phyloP scores from a whole-genome alignment of 495 filamentous ascomycete genomes.

The Penicillium nucicola region DNA sequence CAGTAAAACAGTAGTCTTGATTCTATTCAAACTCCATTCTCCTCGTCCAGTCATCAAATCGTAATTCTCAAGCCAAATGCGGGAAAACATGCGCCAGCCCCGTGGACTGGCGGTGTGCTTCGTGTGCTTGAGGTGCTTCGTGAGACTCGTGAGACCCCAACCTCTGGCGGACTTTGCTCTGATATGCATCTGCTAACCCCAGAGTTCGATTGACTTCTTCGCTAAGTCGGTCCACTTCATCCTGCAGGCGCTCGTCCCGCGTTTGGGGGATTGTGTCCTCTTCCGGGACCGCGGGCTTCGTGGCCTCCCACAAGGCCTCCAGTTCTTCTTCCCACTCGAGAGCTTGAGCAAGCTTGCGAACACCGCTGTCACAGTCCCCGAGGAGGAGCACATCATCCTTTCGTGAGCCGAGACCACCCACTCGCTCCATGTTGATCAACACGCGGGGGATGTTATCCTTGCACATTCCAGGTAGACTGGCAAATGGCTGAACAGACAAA shows the following conservation, averaged over 20 bases:
- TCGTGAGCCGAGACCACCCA: constrained; percentile 73
- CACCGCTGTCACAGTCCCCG: constrained; percentile 76
- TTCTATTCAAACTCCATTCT: background rate
- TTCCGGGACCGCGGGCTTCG: constrained; percentile 40
- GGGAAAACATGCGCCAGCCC: constrained; percentile 45
- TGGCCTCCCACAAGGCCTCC: constrained; percentile 62
- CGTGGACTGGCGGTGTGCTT: constrained; percentile 3
- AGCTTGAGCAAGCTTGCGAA: constrained; percentile 76
- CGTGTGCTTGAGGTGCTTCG: too few species aligned
- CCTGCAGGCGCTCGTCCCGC: constrained; percentile 53
- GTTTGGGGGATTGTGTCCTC: constrained; percentile 32
- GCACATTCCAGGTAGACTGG: constrained; percentile 67
- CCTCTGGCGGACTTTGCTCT: constrained; percentile 36
- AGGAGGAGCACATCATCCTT: constrained; percentile 74
- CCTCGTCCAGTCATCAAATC: background rate
- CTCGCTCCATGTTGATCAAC: constrained; percentile 84
- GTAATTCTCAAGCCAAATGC: constrained; percentile 29
- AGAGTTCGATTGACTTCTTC: constrained; percentile 51
- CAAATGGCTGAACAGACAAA: constrained; percentile 85
- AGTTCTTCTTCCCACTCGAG: constrained; percentile 87
- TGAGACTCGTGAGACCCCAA: too few species aligned
- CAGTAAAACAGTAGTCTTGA: too few species aligned
- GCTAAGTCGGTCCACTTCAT: constrained; percentile 53
- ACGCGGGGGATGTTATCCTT: constrained; percentile 63
- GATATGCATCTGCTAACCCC: constrained; percentile 44